Evolutionary conservation across 108 stramenopile species (phyloP).

Genomic region (Nannochloropsis gaditana): DNA sequence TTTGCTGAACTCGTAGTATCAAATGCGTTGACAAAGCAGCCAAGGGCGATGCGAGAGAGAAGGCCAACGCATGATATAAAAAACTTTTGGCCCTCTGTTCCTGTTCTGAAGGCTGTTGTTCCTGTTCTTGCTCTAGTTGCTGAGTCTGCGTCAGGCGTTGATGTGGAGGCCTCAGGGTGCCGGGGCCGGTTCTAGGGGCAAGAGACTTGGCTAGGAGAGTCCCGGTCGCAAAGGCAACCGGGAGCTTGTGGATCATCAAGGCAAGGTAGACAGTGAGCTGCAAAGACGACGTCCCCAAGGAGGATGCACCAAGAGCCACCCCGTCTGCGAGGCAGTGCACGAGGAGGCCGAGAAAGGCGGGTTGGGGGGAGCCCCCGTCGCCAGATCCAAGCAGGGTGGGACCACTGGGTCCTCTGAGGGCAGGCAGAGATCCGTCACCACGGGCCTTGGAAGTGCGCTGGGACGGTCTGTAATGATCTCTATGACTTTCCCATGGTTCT

Average conservation of each 20-base stretch:
- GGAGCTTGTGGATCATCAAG: not conserved
- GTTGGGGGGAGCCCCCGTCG: not conserved
- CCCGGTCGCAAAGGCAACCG: slow-evolving; percentile 6
- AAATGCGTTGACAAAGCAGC: not conserved
- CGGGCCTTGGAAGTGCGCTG: not conserved
- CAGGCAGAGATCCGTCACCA: not conserved
- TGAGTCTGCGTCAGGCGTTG: not conserved
- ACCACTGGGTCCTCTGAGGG: no score
- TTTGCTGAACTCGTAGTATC: not conserved
- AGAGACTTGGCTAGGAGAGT: not conserved
- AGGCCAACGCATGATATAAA: not conserved
- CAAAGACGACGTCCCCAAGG: not conserved
- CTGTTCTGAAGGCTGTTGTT: not conserved
- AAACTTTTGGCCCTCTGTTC: not conserved
- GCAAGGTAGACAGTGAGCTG: not conserved
- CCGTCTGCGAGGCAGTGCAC: slow-evolving; percentile 6
- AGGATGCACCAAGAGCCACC: not conserved
- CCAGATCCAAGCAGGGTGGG: no score
- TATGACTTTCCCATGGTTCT: not conserved
- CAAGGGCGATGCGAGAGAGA: not conserved
- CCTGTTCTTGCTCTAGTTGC: not conserved
- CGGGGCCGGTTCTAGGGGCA: not conserved
- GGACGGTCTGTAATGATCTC: not conserved
- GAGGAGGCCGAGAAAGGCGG: not conserved
- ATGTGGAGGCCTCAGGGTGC: not conserved